These are phyloP conservation scores for Saccharomycopsis capsularis DNA, from an alignment of 805 yeast species.

Conservation along the genomic window DNA sequence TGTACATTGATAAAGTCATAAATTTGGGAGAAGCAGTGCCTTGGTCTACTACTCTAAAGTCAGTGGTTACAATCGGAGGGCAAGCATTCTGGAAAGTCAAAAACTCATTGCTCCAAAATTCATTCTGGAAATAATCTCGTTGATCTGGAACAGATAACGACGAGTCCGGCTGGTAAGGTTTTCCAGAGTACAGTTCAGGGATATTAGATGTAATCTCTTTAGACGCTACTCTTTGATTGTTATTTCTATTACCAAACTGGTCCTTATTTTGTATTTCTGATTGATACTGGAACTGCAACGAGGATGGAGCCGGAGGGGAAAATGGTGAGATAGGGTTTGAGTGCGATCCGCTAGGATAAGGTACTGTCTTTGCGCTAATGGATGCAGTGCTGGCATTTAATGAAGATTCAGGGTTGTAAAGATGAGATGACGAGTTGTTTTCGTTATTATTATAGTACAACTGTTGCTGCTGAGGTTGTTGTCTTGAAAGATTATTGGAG, in stretches of 20 bases:
- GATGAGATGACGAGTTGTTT: no score
- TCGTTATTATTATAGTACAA: no score
- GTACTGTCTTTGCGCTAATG: neutral
- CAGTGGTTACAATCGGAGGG: conserved; percentile 80
- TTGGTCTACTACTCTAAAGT: conserved; percentile 66
- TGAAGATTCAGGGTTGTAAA: neutral
- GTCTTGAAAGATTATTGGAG: neutral
- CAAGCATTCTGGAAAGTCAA: conserved; percentile 67
- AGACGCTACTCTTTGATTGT: neutral
- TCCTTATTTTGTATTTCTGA: conserved; percentile 13
- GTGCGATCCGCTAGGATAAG: conserved; percentile 13
- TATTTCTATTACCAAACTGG: neutral
- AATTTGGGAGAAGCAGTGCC: conserved; percentile 79
- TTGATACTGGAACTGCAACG: conserved; percentile 27
- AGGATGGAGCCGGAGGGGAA: conserved; percentile 26
- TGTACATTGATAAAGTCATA: conserved; percentile 72
- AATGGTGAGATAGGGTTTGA: conserved; percentile 17
- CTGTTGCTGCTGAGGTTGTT: neutral
- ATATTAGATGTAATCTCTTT: conserved; percentile 8
- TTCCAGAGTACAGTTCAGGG: conserved; percentile 8
- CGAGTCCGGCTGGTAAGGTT: conserved; percentile 6
- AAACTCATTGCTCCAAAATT: conserved; percentile 41
- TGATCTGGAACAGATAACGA: conserved; percentile 27
- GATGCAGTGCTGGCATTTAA: neutral
- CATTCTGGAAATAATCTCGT: conserved; percentile 31